Base-by-base conservation (phyloP, 2,329 filamentous ascomycete genomes). In the Juglanconis sp. region DNA sequence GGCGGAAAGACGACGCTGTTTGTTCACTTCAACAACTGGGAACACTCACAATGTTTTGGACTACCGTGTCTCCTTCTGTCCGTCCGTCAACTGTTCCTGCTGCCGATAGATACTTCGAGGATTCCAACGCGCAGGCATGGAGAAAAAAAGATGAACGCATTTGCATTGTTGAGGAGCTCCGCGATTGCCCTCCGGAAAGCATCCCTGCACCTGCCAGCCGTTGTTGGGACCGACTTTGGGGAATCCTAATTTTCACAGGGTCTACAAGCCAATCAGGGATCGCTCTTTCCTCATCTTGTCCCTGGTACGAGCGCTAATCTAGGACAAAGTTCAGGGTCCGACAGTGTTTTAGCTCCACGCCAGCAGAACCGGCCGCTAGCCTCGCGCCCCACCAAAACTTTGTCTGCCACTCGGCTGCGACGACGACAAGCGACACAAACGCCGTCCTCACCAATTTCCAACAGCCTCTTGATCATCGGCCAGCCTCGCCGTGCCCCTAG, bases 171-270 rank as follows among this genome's bases (percentile, higher is more conserved):
- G 55, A 57, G 55, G 30, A 48, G 48, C 17, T 47, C 53, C 34
- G 46, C 55, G 40, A 46, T 42, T 44, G 35, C 36, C 46, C 38
- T 40, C 24, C 11, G 47, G 11, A 49, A 7, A 40, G 38, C 13
- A 60, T 51, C 57, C 57, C 52, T 60, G 57, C 36, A 51, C n/a
- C 48, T 51, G 30, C 55, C 44, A 48, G 44, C 53, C 53, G 46
- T 57, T 59, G 57, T 59, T 59, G 57, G 57, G 57, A 55, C 51
- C 51, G 42, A 52, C n/a, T 46, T 55, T 36, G 48, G 52, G 46
- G 48, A 36, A 30, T 46, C 30, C n/a, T 32, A 51, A 60, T 51
- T 36, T 60, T 31, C 57, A 60, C 57, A 13, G 57, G 57, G 57
- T 6, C 15, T n/a, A 10, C 47, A 36, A 10, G 8, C 52, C 57